Evolutionary conservation across 192 early-diverging fungal genomes (phyloP).

Genomic region (Kickxella alabastrina): DNA sequence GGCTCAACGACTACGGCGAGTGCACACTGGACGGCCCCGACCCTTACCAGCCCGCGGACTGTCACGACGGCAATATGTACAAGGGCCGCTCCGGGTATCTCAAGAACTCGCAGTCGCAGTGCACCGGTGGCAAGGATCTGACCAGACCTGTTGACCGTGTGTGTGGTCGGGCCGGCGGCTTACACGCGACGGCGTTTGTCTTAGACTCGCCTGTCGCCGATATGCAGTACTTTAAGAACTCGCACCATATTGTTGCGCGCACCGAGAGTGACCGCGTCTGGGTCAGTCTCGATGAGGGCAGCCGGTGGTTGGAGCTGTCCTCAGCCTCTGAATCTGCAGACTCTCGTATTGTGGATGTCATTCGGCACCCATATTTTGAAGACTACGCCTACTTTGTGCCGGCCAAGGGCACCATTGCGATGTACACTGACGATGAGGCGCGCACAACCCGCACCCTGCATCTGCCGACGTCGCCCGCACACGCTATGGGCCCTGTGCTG

Average conservation of each 20-base stretch:
- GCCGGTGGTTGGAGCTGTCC: conserved; percentile 51
- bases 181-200: conserved; percentile 22
- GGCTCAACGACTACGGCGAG: conserved; percentile 60
- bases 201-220: conserved; percentile 54
- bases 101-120: conserved; percentile 69
- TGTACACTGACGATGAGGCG: conserved; percentile 61
- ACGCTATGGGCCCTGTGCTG: conserved; percentile 56
- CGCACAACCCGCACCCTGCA: conserved; percentile 55
- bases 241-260: conserved; percentile 53
- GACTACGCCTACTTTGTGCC: conserved; percentile 61
- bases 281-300: conserved; percentile 64
- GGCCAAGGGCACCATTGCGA: conserved; percentile 44
- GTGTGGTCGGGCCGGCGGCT: conserved; percentile 58
- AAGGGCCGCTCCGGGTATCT: conserved; percentile 75
- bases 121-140: conserved; percentile 69
- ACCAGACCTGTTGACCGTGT: conserved; percentile 58
- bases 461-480: conserved; percentile 60
- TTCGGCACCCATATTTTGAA: conserved; percentile 61
- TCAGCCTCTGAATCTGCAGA: background rate
- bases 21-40: conserved; percentile 70
- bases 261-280: conserved; percentile 53
- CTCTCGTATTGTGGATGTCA: conserved; percentile 23
- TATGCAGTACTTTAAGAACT: conserved; percentile 66
- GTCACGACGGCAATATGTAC: conserved; percentile 64
- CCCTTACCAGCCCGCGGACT: conserved; percentile 69